Evolutionary conservation across 495 filamentous ascomycete genomes (phyloP), one percentile per base, ranked within the genome.

Genomic region (Mytilinidion resinicola): DNA sequence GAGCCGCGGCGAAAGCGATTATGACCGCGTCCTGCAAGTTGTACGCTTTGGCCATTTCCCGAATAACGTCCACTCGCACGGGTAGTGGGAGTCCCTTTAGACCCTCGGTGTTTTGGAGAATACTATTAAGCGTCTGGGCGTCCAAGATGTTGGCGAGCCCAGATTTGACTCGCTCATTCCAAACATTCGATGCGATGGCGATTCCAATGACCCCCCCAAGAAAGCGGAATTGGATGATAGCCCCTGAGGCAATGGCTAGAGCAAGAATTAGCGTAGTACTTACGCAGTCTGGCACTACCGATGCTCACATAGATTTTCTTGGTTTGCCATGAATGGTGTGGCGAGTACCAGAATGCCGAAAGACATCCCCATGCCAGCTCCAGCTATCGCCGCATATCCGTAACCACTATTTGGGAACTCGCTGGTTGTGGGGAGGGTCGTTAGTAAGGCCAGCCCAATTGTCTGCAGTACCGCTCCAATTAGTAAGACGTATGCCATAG

Each of bases 161-260:
- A 1, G n/a, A 2, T 43, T 54, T 48, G 9, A 62, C 14, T 5
- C 38, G 25, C 14, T 37, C 19, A n/a, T 53, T 59, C 10, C 53
- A 51, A 10, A 51, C 42, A 21, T 34, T 59, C 19, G 60, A 37
- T 7, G 30, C 41, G 20, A 62, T 58, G 17, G 59, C 52, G 9
- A 61, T 35, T 9, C 59, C 59, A 36, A 61, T 43, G n/a, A 56
- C 46, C 20, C 59, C 59, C 7, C 59, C 59, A 3, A 61, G 34
- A 30, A 56, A 42, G 8, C 59, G 52, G 38, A 61, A 61, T 30
- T 61, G 53, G 12, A 56, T 44, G 15, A 61, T 9, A 0, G 59
- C 59, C 8, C 53, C 59, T 9, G 14, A 14, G 1, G 43, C 52
- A 38, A 51, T 44, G 19, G 53, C 59, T 61, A 46, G 7, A 33